phyloP scores from a whole-genome alignment of 2,329 filamentous ascomycete genomes.

The Fusarium sp. region DNA sequence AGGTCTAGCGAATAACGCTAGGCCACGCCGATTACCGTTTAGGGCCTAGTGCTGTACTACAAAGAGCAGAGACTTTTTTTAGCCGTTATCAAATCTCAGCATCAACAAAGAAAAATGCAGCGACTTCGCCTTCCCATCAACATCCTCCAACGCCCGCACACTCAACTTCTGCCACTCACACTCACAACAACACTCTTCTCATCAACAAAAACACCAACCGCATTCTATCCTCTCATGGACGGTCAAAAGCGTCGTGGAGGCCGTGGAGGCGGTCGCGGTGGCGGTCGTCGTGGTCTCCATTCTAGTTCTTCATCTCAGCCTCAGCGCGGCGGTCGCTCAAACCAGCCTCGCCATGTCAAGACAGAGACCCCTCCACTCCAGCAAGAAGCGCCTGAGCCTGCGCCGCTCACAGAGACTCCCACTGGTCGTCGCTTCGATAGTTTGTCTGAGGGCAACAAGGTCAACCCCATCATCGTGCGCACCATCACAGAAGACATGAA shows the following conservation, averaged over 20 bases:
- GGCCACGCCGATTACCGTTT: not conserved
- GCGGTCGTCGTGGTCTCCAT: constrained; percentile 8
- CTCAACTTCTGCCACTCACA: not conserved
- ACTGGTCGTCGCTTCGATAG: constrained; percentile 61
- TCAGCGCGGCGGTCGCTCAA: constrained; percentile 8
- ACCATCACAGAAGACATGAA: constrained; percentile 61
- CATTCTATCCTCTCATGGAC: constrained; percentile 7
- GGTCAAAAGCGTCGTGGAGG: constrained; percentile 15
- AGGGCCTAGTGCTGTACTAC: not conserved
- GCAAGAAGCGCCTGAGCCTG: not conserved
- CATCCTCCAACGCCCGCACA: not conserved
- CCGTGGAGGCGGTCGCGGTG: constrained; percentile 11
- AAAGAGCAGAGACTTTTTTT: constrained; percentile 28
- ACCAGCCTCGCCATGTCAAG: not conserved
- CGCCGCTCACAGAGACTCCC: constrained; percentile 48
- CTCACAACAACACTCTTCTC: not conserved
- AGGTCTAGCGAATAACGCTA: not conserved
- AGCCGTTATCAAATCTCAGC: constrained; percentile 13
- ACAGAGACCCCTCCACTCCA: not conserved
- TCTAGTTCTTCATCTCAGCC: not conserved
- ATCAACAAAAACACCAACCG: not conserved
- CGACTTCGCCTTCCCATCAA: constrained; percentile 8
- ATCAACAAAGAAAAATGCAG: constrained; percentile 21
- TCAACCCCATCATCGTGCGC: constrained; percentile 60
- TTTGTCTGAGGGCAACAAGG: constrained; percentile 52